phyloP scores from a whole-genome alignment of 306 rosid genomes.

The Phaseolus lunatus region DNA sequence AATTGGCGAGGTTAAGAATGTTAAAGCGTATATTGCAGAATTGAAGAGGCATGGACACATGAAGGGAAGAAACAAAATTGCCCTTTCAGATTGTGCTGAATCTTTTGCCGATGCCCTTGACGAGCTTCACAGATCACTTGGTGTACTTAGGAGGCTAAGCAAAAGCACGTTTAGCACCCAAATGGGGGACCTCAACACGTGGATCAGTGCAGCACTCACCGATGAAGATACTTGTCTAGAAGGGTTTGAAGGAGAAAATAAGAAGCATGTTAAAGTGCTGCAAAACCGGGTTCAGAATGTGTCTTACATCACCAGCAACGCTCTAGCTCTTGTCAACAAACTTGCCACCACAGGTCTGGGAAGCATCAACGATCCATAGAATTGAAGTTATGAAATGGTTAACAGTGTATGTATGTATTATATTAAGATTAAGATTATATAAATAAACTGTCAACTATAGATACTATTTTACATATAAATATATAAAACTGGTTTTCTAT shows the following conservation, averaged over 20 bases:
- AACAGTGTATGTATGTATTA: background rate
- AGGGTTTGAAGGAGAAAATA: conserved; percentile 53
- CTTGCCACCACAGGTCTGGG: conserved; percentile 65
- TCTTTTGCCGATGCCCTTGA: conserved; percentile 53
- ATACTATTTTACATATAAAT: too few relatives aligned
- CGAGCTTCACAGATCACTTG: conserved; percentile 69
- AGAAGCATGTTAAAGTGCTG: conserved; percentile 47
- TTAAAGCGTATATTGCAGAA: conserved; percentile 39
- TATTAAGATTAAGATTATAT: background rate
- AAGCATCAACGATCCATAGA: conserved; percentile 44
- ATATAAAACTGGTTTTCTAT: background rate
- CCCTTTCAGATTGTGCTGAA: conserved; percentile 71
- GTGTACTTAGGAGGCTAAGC: conserved; percentile 59
- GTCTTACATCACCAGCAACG: conserved; percentile 64
- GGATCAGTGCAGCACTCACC: conserved; percentile 79
- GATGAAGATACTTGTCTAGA: conserved; percentile 70
- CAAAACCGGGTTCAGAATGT: conserved; percentile 53
- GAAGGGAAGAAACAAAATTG: conserved; percentile 55
- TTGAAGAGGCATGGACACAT: conserved; percentile 28
- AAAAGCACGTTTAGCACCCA: conserved; percentile 56
- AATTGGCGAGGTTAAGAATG: conserved; percentile 53
- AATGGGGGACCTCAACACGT: conserved; percentile 67
- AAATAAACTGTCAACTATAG: background rate
- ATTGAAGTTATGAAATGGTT: background rate
- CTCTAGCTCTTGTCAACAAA: conserved; percentile 75